A percentile compares a stretch with the other conserved stretches of the same genome.
Conservation (phyloP, 2,329 filamentous ascomycete species). For the Hymenoscyphus occultus region DNA sequence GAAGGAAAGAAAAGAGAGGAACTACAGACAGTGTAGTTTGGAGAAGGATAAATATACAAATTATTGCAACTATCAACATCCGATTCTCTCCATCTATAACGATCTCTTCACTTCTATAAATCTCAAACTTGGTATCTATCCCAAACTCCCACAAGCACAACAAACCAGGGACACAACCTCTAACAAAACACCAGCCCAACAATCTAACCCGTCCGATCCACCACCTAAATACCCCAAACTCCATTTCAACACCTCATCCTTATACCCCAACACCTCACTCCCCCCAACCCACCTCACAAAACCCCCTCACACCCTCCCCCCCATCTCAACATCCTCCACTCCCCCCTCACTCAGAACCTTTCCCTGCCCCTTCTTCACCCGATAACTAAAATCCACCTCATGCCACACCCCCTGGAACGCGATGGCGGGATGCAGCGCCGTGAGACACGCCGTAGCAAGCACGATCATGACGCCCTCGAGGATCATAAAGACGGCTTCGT, state of each 20-base stretch:
- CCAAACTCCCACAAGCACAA: too few species aligned
- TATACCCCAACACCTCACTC: too few species aligned
- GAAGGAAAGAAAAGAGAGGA: too few species aligned
- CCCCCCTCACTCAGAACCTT: neutral
- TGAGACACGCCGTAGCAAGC: conserved; percentile 33
- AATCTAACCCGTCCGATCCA: neutral
- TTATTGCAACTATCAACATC: neutral
- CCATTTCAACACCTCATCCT: too few species aligned
- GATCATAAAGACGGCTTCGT: conserved; percentile 44
- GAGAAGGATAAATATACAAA: neutral
- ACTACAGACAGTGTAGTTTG: too few species aligned
- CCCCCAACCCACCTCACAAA: too few species aligned
- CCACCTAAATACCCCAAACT: neutral
- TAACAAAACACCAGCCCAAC: neutral
- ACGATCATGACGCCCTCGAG: conserved; percentile 42
- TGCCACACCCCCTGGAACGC: conserved; percentile 20
- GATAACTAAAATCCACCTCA: conserved; percentile 16
- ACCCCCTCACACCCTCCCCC: neutral
- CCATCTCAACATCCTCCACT: neutral
- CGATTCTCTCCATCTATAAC: neutral
- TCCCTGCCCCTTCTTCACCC: conserved; percentile 5
- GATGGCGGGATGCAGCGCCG: conserved; percentile 34
- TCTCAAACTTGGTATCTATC: conserved; percentile 1
- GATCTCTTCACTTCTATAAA: neutral
- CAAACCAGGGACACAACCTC: neutral